Evolutionary conservation across 1,284 basidiomycete genomes (phyloP).

Genomic region (Ceratobasidium theobromae): DNA sequence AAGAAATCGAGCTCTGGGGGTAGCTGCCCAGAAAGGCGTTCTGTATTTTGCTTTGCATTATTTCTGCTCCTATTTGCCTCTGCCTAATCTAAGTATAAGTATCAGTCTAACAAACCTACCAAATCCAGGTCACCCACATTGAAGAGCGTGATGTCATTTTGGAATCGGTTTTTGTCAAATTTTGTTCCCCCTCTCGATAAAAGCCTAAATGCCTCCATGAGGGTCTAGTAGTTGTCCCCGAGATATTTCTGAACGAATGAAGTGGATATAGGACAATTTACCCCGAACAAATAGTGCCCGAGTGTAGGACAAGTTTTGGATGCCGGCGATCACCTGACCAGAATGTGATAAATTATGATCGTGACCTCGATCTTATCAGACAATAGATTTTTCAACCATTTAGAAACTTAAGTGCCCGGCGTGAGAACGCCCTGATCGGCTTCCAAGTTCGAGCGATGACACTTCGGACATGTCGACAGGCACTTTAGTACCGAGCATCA

Average conservation of each 20-base stretch:
- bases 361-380: constrained; percentile 1
- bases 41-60: constrained; percentile 39
- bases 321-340: constrained; percentile 19
- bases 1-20: constrained; percentile 87
- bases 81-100: constrained; percentile 30
- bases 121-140: constrained; percentile 49
- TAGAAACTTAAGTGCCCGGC: background rate
- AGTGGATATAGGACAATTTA: no score
- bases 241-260: no score
- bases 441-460: background rate
- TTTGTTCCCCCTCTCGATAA: constrained; percentile 72
- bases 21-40: constrained; percentile 50
- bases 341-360: background rate
- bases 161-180: constrained; percentile 80
- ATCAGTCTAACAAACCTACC: constrained; percentile 25
- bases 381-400: no score
- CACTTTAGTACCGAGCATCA: background rate
- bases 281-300: no score
- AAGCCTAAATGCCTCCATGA: constrained; percentile 68
- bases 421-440: no score
- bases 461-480: background rate
- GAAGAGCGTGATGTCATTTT: constrained; percentile 73
- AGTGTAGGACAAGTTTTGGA: constrained; percentile 12
- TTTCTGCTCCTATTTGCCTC: background rate
- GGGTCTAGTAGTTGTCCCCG: background rate